Evolutionary conservation across 2,329 filamentous ascomycete genomes (phyloP).

Genomic region (Arthrocladium fulminans): DNA sequence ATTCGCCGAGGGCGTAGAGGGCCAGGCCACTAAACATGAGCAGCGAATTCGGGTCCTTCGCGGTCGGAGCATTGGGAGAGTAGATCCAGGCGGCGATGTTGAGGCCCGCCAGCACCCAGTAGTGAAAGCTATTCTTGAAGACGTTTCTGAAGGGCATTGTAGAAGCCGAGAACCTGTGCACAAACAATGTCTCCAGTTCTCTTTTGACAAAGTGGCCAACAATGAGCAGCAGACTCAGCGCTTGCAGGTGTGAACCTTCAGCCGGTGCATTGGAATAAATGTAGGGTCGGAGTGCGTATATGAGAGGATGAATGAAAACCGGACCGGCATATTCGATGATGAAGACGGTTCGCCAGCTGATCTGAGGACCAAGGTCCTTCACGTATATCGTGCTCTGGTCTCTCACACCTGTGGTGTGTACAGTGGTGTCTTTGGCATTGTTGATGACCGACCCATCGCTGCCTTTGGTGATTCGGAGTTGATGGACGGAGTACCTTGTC

Average conservation of each 20-base stretch:
- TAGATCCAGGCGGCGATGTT: constrained; percentile 82
- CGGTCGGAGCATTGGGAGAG: constrained; percentile 60
- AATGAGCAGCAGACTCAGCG: constrained; percentile 64
- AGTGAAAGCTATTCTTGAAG: constrained; percentile 90
- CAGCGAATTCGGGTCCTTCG: constrained; percentile 41
- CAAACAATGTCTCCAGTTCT: constrained; percentile 85
- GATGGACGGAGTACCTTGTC: constrained; percentile 49
- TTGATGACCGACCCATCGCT: constrained; percentile 51
- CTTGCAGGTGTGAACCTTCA: constrained; percentile 57
- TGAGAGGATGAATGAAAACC: constrained; percentile 71
- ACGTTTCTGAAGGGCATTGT: constrained; percentile 91
- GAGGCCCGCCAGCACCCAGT: constrained; percentile 77
- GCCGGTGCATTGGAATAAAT: constrained; percentile 52
- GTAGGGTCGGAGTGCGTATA: constrained; percentile 62
- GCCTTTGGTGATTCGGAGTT: constrained; percentile 56
- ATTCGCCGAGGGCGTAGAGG: constrained; percentile 68
- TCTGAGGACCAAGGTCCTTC: constrained; percentile 87
- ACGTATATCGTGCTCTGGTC: constrained; percentile 63
- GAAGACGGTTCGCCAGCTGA: constrained; percentile 89
- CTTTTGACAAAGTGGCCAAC: constrained; percentile 85
- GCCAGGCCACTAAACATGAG: constrained; percentile 60
- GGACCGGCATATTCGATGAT: constrained; percentile 91
- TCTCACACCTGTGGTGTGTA: constrained; percentile 48
- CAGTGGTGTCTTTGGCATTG: constrained; percentile 44
- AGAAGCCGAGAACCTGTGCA: constrained; percentile 88